A percentile compares a stretch with the other conserved stretches of the same genome.
These are phyloP conservation scores for Zygotorulaspora florentina DNA, from an alignment of 805 yeast species.

Conservation along the genomic window DNA sequence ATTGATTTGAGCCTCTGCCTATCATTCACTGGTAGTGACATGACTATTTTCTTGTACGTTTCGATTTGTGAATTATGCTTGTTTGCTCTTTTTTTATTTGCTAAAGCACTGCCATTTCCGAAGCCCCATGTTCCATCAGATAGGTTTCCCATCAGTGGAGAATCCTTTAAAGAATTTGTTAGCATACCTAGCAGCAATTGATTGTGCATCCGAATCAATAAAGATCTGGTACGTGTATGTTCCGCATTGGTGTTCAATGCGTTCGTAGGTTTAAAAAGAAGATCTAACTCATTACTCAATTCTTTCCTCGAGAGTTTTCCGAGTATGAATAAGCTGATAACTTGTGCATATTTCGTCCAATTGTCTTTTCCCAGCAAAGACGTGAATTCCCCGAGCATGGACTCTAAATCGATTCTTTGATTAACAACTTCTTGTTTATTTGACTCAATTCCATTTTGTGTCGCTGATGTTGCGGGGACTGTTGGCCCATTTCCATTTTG, in stretches of 20 bases:
- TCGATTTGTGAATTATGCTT: slow-evolving; percentile 68
- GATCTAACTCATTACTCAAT: slow-evolving; percentile 53
- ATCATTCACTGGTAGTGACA: slow-evolving; percentile 81
- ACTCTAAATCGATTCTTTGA: slow-evolving; percentile 55
- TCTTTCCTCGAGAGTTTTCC: slow-evolving; percentile 79
- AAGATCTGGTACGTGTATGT: slow-evolving; percentile 9
- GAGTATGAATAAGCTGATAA: slow-evolving; percentile 67
- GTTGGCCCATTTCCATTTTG: slow-evolving; percentile 5
- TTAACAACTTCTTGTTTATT: slow-evolving; percentile 7
- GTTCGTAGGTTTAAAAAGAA: slow-evolving; percentile 40
- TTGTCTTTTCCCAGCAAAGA: slow-evolving; percentile 59
- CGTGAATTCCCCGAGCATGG: slow-evolving; percentile 68
- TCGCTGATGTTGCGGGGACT: slow-evolving; percentile 6
- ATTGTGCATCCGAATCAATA: slow-evolving; percentile 56
- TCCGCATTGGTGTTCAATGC: slow-evolving; percentile 2
- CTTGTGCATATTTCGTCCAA: slow-evolving; percentile 85
- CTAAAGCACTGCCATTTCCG: slow-evolving; percentile 44
- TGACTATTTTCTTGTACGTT: slow-evolving; percentile 74
- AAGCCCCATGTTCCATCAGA: slow-evolving; percentile 52
- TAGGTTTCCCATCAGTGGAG: slow-evolving; percentile 66
- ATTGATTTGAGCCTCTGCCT: slow-evolving; percentile 79
- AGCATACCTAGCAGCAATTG: slow-evolving; percentile 74
- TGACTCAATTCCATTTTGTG: slow-evolving; percentile 8
- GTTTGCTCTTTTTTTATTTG: slow-evolving; percentile 42
- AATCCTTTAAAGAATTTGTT: slow-evolving; percentile 78